Percentiles rank a stretch among this genome's conserved stretches.
These are phyloP conservation scores for Pseudovirgaria hyperparasitica DNA, from an alignment of 2,329 filamentous ascomycete species.

Conservation along the genomic window DNA sequence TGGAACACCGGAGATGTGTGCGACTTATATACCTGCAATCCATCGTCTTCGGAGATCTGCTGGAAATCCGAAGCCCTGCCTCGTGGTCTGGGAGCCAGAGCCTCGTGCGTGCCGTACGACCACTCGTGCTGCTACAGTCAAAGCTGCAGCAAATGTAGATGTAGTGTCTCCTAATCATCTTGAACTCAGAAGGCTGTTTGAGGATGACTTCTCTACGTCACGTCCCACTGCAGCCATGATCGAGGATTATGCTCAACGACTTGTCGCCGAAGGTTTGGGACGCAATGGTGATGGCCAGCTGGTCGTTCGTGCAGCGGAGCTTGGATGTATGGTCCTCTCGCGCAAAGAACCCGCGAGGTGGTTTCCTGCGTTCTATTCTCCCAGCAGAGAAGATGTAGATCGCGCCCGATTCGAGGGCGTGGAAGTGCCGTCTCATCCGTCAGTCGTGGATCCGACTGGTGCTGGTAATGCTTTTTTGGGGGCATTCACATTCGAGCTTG, in stretches of 20 bases:
- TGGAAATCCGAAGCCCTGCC: constrained; percentile 3
- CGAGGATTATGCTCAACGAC: constrained; percentile 2
- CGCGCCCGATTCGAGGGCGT: no score
- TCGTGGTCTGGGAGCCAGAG: constrained; percentile 13
- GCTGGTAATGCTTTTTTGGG: constrained; percentile 14
- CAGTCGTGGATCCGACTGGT: constrained; percentile 13
- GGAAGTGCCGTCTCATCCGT: no score
- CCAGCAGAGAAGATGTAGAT: no score
- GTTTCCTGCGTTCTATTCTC: constrained; percentile 10
- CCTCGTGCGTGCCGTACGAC: constrained; percentile 8
- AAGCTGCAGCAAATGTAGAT: constrained; percentile 10
- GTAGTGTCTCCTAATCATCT: constrained; percentile 15
- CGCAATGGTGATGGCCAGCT: constrained; percentile 3
- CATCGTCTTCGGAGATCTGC: constrained; percentile 4
- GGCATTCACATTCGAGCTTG: constrained; percentile 10
- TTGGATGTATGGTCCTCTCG: constrained; percentile 6
- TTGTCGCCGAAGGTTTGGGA: constrained; percentile 3
- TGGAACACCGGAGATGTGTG: constrained; percentile 9
- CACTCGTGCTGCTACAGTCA: constrained; percentile 4
- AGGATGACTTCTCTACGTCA: no score
- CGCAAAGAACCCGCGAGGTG: constrained; percentile 3
- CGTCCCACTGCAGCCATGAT: constrained; percentile 1
- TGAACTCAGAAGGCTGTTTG: constrained; percentile 9
- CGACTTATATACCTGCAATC: constrained; percentile 7
- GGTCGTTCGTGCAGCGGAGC: constrained; percentile 8